Conservation (phyloP, 108 stramenopile species). For the Discostella stelligeroides region DNA sequence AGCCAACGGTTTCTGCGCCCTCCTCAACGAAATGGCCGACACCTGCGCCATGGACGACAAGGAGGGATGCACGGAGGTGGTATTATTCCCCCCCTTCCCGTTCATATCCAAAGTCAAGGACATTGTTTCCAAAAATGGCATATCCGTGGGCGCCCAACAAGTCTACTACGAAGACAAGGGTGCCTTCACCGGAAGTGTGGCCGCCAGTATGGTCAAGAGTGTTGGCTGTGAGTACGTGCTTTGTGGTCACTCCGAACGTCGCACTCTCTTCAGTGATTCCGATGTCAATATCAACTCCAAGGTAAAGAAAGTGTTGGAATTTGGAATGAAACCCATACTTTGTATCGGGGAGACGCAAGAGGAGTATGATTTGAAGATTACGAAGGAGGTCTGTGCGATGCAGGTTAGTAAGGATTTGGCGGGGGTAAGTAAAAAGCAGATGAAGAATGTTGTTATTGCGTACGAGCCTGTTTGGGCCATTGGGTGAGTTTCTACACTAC, state of each 20-base stretch:
- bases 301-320: constrained; percentile 51
- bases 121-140: constrained; percentile 58
- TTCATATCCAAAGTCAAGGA: constrained; percentile 63
- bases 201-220: constrained; percentile 70
- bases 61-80: constrained; percentile 62
- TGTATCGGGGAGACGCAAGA: constrained; percentile 78
- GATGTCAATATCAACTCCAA: constrained; percentile 61
- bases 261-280: constrained; percentile 61
- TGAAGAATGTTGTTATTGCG: constrained; percentile 73
- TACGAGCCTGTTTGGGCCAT: constrained; percentile 99
- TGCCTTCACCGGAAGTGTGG: constrained; percentile 84
- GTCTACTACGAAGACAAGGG: constrained; percentile 66
- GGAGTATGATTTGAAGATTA: constrained; percentile 59
- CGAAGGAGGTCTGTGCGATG: constrained; percentile 54
- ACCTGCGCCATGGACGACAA: constrained; percentile 43
- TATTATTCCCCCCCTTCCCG: constrained; percentile 82
- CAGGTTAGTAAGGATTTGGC: constrained; percentile 69
- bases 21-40: constrained; percentile 43
- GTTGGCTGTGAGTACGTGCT: constrained; percentile 72
- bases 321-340: constrained; percentile 65
- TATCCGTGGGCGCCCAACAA: constrained; percentile 83
- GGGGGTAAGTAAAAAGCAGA: constrained; percentile 58
- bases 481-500: constrained; percentile 52
- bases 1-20: constrained; percentile 52
- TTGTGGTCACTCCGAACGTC: constrained; percentile 75